Evolutionary conservation across 495 filamentous ascomycete species (phyloP), one percentile per base, ranked within the genome.

Genomic region (Xylaria castorea): DNA sequence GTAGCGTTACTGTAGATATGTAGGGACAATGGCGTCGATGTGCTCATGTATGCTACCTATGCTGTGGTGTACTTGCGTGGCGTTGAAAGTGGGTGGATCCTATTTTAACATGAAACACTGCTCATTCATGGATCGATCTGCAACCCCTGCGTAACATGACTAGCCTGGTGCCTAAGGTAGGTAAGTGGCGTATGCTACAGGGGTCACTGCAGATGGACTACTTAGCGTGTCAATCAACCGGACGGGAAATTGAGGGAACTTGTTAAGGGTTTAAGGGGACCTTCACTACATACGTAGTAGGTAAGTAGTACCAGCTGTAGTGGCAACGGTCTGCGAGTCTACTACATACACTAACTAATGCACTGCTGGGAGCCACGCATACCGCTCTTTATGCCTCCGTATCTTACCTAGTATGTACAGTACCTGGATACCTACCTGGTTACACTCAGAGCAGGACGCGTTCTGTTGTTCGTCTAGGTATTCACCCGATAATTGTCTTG

Each of bases 31-130:
- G n/a, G 46, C 46, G 46, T 50, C 12, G 50, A 53, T 9, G 25
- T 55, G 22, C 12, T 55, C 11, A 27, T 12, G 51, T 27, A 27
- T 14, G 27, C 16, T 51, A 20, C 0, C 7, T 20, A 32, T 34
- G 55, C 32, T 36, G 30, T 36, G 25, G 14, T 3, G 20, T 38
- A 36, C 32, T 22, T 50, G 65, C 34, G 20, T 57, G 50, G 66
- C 34, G 51, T 46, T 66, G 64, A 67, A 30, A 25, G 53, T 27
- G 68, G 51, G 68, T 70, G 68, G 68, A 62, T 62, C 53, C 4
- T 50, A 70, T 70, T 70, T 70, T 57, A 70, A 70, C 58, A 46
- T 70, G 68, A 70, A 70, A 70, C 68, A 62, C 53, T 36, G 38
- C 58, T 70, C 67, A 61, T 38, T 61, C 53, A 70, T 60, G 67